These are phyloP conservation scores for Mollisiaceae sp. DNA, from an alignment of 2,329 filamentous ascomycete species.

Conservation along the genomic window DNA sequence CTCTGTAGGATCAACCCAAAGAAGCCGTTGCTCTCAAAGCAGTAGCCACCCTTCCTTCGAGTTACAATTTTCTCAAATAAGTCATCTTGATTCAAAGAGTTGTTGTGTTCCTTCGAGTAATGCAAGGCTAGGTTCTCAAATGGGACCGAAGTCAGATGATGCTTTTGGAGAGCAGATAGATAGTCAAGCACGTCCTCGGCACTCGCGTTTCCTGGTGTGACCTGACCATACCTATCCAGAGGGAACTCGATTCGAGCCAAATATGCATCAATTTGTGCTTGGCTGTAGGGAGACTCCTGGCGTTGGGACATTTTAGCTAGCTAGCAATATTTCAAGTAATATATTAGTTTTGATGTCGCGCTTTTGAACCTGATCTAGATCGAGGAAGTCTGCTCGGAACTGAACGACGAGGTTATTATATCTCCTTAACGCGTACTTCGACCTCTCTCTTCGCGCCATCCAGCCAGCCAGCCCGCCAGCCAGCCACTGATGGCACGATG, in stretches of 20 bases:
- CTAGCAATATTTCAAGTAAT: too few relatives aligned
- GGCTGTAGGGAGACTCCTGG: neutral
- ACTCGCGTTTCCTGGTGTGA: neutral
- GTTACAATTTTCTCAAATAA: constrained; percentile 1
- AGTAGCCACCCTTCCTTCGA: constrained; percentile 56
- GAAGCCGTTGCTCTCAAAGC: constrained; percentile 60
- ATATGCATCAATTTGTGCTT: neutral
- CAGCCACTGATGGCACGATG: too few relatives aligned
- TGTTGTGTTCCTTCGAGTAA: neutral
- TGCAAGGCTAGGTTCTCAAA: neutral
- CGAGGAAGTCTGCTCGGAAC: too few relatives aligned
- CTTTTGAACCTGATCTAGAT: too few relatives aligned
- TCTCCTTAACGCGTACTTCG: too few relatives aligned
- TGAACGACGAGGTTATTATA: too few relatives aligned
- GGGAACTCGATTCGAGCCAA: neutral
- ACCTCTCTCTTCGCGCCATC: too few relatives aligned
- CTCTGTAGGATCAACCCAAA: constrained; percentile 56
- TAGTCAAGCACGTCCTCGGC: neutral
- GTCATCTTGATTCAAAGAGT: neutral
- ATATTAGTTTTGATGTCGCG: too few relatives aligned
- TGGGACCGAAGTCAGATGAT: neutral
- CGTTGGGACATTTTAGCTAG: neutral
- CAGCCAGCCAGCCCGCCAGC: too few relatives aligned
- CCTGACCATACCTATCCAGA: neutral
- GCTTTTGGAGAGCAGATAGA: constrained; percentile 1